Conservation (phyloP, 345 rosid genomes). For the Rhodamnia argentea region DNA sequence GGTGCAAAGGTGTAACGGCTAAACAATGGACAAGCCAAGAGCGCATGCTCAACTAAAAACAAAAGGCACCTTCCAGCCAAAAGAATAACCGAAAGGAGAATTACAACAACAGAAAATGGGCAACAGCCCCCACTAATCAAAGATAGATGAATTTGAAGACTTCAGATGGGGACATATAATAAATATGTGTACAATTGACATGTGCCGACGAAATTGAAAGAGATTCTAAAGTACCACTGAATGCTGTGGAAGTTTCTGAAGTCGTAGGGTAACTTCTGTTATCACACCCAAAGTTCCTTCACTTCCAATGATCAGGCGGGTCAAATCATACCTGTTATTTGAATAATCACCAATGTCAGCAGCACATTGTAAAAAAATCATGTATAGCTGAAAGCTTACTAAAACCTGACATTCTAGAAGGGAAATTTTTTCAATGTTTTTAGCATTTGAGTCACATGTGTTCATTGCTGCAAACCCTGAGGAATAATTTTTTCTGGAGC, state of each 20-base stretch:
- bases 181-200: not conserved
- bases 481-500: not conserved
- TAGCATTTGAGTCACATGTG: not conserved
- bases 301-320: conserved; percentile 85
- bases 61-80: no score
- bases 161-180: not conserved
- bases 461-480: not conserved
- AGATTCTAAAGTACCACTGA: conserved; percentile 52
- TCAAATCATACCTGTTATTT: conserved; percentile 65
- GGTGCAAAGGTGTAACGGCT: no score
- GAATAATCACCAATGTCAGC: not conserved
- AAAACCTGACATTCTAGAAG: not conserved
- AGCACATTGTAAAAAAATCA: not conserved
- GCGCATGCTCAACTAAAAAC: no score
- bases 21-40: no score
- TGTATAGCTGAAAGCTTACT: not conserved
- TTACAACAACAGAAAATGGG: no score
- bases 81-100: no score
- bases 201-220: not conserved
- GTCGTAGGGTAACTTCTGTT: conserved; percentile 81
- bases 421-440: not conserved
- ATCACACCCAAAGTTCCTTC: conserved; percentile 91
- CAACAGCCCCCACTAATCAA: no score
- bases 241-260: conserved; percentile 85
- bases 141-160: not conserved